These are phyloP conservation scores for Epichloe elymi DNA, from an alignment of 2,329 filamentous ascomycete genomes.

Conservation along the genomic window DNA sequence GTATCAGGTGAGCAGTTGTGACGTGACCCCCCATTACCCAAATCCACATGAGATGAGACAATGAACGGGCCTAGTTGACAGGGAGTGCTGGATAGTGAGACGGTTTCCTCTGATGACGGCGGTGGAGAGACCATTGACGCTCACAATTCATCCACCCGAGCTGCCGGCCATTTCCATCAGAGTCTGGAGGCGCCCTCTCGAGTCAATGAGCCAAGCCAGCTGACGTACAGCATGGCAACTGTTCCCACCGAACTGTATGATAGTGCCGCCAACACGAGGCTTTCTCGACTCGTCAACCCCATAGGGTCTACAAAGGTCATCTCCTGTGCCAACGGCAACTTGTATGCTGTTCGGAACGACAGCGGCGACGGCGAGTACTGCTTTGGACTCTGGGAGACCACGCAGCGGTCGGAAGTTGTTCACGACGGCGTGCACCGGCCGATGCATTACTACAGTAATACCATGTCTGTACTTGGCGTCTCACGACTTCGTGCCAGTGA, in stretches of 20 bases:
- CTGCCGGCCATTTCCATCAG: neutral
- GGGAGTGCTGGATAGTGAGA: neutral
- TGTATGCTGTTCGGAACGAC: slow-evolving; percentile 15
- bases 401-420: slow-evolving; percentile 9
- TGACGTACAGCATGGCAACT: slow-evolving; percentile 1
- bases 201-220: neutral
- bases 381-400: slow-evolving; percentile 13
- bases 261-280: slow-evolving; percentile 10
- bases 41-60: too few relatives aligned
- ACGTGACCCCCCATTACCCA: too few relatives aligned
- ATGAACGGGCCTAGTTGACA: neutral
- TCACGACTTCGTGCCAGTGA: slow-evolving; percentile 15
- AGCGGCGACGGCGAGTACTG: slow-evolving; percentile 9
- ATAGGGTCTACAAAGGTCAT: slow-evolving; percentile 11
- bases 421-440: slow-evolving; percentile 12
- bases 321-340: slow-evolving; percentile 22
- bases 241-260: slow-evolving; percentile 9
- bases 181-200: neutral
- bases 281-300: slow-evolving; percentile 11
- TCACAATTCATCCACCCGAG: neutral
- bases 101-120: neutral
- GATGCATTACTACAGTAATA: slow-evolving; percentile 22
- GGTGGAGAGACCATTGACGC: neutral
- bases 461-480: slow-evolving; percentile 19
- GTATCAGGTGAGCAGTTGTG: slow-evolving; percentile 11